A percentile compares a stretch with the other conserved stretches of the same genome.
phyloP scores from a whole-genome alignment of 2,329 filamentous ascomycete species.

The Aspergillus tubingensis region DNA sequence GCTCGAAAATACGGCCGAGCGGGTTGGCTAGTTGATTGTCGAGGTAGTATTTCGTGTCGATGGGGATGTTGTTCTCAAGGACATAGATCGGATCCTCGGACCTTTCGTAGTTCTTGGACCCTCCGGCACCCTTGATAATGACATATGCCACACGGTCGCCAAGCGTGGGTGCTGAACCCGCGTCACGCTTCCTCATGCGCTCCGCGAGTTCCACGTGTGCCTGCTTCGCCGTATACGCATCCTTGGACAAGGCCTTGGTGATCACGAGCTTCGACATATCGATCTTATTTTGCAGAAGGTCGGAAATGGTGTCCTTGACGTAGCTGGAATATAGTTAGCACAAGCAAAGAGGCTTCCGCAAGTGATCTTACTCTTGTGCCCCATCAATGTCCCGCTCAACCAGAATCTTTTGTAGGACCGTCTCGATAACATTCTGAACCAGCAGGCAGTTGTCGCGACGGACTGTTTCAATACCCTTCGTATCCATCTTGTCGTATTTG shows the following conservation, averaged over 20 bases:
- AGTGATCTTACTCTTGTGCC: constrained; percentile 78
- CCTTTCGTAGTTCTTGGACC: constrained; percentile 93
- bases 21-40: constrained; percentile 98
- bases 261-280: constrained; percentile 99
- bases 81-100: constrained; percentile 97
- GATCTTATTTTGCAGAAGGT: constrained; percentile 93
- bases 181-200: constrained; percentile 95
- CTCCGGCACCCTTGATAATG: constrained; percentile 87
- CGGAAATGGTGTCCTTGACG: constrained; percentile 93
- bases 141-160: constrained; percentile 98
- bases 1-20: constrained; percentile 92
- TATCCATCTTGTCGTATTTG: constrained; percentile 99
- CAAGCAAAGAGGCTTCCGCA: background rate
- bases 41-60: constrained; percentile 97
- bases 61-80: constrained; percentile 94
- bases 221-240: constrained; percentile 86
- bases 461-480: constrained; percentile 98
- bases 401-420: constrained; percentile 89
- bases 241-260: constrained; percentile 92
- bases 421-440: constrained; percentile 97
- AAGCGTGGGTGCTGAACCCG: constrained; percentile 86
- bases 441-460: constrained; percentile 93
- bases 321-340: constrained; percentile 63
- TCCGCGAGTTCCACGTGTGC: constrained; percentile 94
- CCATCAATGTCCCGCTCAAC: constrained; percentile 89